Evolutionary conservation across 169 alveolate species (phyloP).

Genomic region (Plasmodium yoelii): DNA sequence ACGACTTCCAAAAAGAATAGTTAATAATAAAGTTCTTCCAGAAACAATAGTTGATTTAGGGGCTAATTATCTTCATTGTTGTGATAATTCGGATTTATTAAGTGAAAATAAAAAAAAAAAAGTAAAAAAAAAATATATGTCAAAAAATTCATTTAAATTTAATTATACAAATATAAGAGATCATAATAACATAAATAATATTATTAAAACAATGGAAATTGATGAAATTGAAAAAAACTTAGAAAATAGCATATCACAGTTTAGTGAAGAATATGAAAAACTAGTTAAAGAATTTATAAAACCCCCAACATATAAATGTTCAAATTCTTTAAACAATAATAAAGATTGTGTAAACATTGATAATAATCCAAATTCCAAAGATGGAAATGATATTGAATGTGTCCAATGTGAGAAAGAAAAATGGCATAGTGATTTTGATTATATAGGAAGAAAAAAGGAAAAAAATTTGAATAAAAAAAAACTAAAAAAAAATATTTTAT

Average conservation of each 20-base stretch:
- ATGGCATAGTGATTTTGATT: conserved; percentile 34
- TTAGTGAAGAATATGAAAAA: not conserved
- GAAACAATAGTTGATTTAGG: conserved; percentile 82
- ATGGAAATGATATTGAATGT: not conserved
- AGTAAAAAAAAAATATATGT: not conserved
- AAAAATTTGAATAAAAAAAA: conserved; percentile 27
- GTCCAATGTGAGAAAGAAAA: not conserved
- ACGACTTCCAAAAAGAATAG: conserved; percentile 61
- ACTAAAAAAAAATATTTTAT: conserved; percentile 50
- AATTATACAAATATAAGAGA: not conserved
- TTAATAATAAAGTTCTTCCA: conserved; percentile 63
- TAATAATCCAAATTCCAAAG: not conserved
- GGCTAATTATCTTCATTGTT: conserved; percentile 86
- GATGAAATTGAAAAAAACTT: not conserved
- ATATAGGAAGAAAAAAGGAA: not conserved
- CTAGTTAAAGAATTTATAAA: not conserved
- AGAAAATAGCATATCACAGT: not conserved
- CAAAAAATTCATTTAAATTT: not conserved
- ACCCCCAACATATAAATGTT: not conserved
- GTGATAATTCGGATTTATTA: conserved; percentile 47
- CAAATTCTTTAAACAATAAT: not conserved
- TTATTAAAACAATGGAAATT: not conserved
- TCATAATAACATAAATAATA: not conserved
- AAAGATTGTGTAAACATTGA: not conserved
- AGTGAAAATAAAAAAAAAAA: not conserved